A percentile compares a stretch with the other conserved stretches of the same genome.
These are phyloP conservation scores for Diplodia sapinea DNA, from an alignment of 2,329 filamentous ascomycete species.

Conservation along the genomic window DNA sequence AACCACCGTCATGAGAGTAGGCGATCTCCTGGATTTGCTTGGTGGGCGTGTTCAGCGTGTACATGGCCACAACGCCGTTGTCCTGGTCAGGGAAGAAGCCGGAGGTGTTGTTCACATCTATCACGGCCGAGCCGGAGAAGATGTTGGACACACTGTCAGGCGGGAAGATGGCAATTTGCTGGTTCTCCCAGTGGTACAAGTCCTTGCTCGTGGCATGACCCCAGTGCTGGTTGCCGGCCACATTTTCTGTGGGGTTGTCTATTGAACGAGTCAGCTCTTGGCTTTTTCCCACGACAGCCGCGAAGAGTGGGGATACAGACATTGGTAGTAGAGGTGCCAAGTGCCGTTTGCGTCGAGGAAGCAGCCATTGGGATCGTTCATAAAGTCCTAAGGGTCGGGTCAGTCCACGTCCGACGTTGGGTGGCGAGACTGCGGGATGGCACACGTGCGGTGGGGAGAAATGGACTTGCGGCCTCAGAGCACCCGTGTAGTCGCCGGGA, in stretches of 20 bases:
- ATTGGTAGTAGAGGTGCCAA: slow-evolving; percentile 72
- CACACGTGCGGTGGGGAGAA: slow-evolving; percentile 60
- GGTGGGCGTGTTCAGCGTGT: slow-evolving; percentile 54
- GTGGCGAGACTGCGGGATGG: slow-evolving; percentile 51
- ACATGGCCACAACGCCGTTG: slow-evolving; percentile 68
- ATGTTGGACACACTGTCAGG: slow-evolving; percentile 61
- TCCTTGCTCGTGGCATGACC: slow-evolving; percentile 68
- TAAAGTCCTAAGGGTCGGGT: slow-evolving; percentile 42
- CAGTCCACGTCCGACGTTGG: background rate
- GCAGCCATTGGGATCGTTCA: slow-evolving; percentile 71
- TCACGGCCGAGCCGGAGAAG: slow-evolving; percentile 62
- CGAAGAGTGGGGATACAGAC: slow-evolving; percentile 37
- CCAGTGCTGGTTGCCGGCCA: slow-evolving; percentile 68
- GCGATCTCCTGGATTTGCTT: slow-evolving; percentile 65
- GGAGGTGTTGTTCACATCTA: slow-evolving; percentile 68
- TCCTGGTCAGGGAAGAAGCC: slow-evolving; percentile 67
- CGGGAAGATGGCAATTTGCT: slow-evolving; percentile 66
- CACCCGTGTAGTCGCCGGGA: slow-evolving; percentile 49
- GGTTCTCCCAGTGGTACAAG: slow-evolving; percentile 69
- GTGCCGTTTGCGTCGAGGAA: slow-evolving; percentile 62
- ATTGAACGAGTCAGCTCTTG: slow-evolving; percentile 33
- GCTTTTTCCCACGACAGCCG: background rate
- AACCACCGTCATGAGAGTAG: slow-evolving; percentile 67
- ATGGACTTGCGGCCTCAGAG: slow-evolving; percentile 60
- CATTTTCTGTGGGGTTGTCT: slow-evolving; percentile 58